Evolutionary conservation across 345 rosid genomes (phyloP).

Genomic region (thale cress (Arabidopsis thaliana)): DNA sequence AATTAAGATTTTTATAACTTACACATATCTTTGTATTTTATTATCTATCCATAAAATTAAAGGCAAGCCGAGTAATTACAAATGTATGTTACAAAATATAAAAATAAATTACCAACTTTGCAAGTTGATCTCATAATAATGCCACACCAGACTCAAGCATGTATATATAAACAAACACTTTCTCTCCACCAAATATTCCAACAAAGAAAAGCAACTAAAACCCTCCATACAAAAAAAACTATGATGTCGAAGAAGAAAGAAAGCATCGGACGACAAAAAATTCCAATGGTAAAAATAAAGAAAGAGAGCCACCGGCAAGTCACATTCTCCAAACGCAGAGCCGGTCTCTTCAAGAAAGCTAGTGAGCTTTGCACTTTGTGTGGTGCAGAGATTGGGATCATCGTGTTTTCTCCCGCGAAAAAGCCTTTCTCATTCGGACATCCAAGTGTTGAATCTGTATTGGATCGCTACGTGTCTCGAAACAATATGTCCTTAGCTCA

Average conservation of each 20-base stretch:
- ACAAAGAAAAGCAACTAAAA: constrained; percentile 26
- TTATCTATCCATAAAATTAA: constrained; percentile 18
- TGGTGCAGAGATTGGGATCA: constrained; percentile 30
- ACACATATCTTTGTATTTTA: constrained; percentile 22
- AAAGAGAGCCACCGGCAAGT: constrained; percentile 40
- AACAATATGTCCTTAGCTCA: constrained; percentile 10
- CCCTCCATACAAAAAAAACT: not conserved
- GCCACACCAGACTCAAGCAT: not conserved
- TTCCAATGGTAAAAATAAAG: constrained; percentile 34
- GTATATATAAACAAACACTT: constrained; percentile 20
- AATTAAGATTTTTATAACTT: constrained; percentile 21
- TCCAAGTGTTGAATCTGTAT: constrained; percentile 25
- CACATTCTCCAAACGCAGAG: constrained; percentile 33
- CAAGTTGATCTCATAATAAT: constrained; percentile 33
- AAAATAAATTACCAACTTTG: constrained; percentile 23
- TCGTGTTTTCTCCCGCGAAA: constrained; percentile 37
- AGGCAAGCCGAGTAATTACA: constrained; percentile 4
- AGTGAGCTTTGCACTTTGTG: constrained; percentile 34
- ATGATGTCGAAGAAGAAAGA: constrained; percentile 38
- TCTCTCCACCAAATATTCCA: constrained; percentile 2
- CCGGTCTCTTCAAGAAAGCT: constrained; percentile 42
- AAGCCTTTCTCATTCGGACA: constrained; percentile 42
- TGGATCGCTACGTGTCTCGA: constrained; percentile 24
- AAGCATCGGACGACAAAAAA: constrained; percentile 35
- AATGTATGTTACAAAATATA: constrained; percentile 37